Evolutionary conservation across 805 yeast genomes (phyloP), one percentile per base, ranked within the genome.

Genomic region (Sugiyamaella qingdaonensis): DNA sequence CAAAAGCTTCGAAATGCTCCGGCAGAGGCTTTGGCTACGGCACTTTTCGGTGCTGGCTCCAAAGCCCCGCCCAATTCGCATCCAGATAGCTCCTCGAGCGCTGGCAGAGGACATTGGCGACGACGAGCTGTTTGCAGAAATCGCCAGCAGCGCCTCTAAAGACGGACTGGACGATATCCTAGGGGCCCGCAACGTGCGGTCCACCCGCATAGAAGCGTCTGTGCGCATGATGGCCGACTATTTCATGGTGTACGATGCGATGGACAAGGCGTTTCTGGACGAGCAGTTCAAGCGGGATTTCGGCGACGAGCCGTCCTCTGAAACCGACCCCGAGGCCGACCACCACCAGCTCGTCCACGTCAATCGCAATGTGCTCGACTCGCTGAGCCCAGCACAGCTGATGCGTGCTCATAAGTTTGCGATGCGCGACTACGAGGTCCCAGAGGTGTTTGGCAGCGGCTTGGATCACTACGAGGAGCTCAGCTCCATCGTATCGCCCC

Each of bases 171-270:
- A 58, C 14, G 57, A 53, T 18, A 36, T 59, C 2, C 39, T 67
- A 4, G 72, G 72, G 2, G 60, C 54, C 2, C 56, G 56, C 10
- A 55, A 61, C 2, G 54, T 62, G 4, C 60, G 67, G 42, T 59
- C 64, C 42, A 62, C 67, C 3, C 47, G 56, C 9, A 42, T 64
- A 11, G 67, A 66, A 52, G 68, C 68, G 0, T 61, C 64, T 0
- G 63, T 63, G 35, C 54, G 71, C 31, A 60, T 60, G 54, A 57
- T 67, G 24, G 68, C 70, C 11, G 69, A 67, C 48, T 53, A 59
- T 16, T 61, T 68, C 36, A 49, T 62, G 52, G 49, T 67, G n/a
- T 58, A 62, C 49, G 69, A 60, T 39, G 54, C 59, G 10, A 57
- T 63, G 39, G 67, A 65, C 46, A 57, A 63, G 31, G 61, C 62